Evolutionary conservation across 768 basidiomycete genomes (phyloP), one percentile per base, ranked within the genome.

Genomic region (Butyriboletus loyo): DNA sequence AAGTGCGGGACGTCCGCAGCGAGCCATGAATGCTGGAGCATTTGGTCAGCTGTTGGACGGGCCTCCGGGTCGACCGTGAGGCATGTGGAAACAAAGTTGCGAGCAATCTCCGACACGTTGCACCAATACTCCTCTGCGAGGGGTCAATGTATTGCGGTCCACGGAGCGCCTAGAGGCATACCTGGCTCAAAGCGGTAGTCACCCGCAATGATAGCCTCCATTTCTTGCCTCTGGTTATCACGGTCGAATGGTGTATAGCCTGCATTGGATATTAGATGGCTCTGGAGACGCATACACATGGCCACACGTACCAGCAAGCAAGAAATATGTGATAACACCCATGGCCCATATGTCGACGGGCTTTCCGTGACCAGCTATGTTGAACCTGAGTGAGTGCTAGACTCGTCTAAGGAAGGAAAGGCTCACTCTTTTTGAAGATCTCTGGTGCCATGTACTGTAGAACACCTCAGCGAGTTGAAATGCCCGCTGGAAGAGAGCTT

Each of bases 171-270:
- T 14, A 46, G 24, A 34, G 8, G 41, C 68, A 58, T 51, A 66
- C 76, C 78, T 21, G 88, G 88, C 78, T 87, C 85, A 65, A 98
- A 98, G 66, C 86, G 87, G 75, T 92, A 98, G 72, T 97, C 91
- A 7, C 92, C 94, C 0, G 82, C 81, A 44, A 94, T 85, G 75
- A 98, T 98, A 31, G 96, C 96, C 64, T 96, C 86, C 87, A 94
- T 95, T 73, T 98, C 96, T 57, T 85, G 83, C 62, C 82, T 82
- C 63, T 88, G 88, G 3, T 80, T 84, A 53, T 98, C 95, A 24
- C 92, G 85, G 69, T 98, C 95, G 67, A 99, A 99, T 1, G 97
- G 97, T 6, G 97, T 99, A 75, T 98, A 95, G 3, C 91, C 88
- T 63, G 75, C 27, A 15, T 41, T 21, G 17, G 10, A 44, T 15